Conservation (phyloP, 2,329 filamentous ascomycete genomes). For the Penicillium sp. region DNA sequence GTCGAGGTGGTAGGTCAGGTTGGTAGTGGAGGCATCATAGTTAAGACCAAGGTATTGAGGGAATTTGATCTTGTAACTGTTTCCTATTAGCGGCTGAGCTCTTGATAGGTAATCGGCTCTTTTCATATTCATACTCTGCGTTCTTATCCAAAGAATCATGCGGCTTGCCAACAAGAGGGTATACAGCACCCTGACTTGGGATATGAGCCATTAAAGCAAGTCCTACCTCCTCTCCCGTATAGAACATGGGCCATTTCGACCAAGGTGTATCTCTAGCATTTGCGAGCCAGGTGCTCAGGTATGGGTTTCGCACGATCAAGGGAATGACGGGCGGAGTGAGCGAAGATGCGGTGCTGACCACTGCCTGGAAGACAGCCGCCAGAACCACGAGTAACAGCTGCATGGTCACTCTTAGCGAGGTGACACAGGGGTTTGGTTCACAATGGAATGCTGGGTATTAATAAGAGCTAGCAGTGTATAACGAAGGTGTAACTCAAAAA, state of each 20-base stretch:
- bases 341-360: slow-evolving; percentile 49
- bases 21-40: slow-evolving; percentile 70
- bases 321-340: slow-evolving; percentile 67
- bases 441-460: not conserved
- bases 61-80: slow-evolving; percentile 58
- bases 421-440: not conserved
- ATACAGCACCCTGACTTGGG: slow-evolving; percentile 59
- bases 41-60: slow-evolving; percentile 60
- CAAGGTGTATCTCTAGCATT: slow-evolving; percentile 74
- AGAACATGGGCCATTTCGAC: slow-evolving; percentile 85
- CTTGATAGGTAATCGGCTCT: too few species aligned
- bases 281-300: slow-evolving; percentile 71
- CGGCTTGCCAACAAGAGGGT: slow-evolving; percentile 63
- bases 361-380: slow-evolving; percentile 42
- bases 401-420: slow-evolving; percentile 26
- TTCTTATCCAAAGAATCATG: slow-evolving; percentile 58
- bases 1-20: slow-evolving; percentile 63
- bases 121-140: slow-evolving; percentile 37
- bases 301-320: slow-evolving; percentile 72
- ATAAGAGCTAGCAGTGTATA: slow-evolving; percentile 5
- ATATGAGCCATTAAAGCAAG: slow-evolving; percentile 63
- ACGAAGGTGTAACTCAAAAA: slow-evolving; percentile 5
- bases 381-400: slow-evolving; percentile 33
- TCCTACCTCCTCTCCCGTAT: slow-evolving; percentile 68
- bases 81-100: slow-evolving; percentile 4